Conservation (phyloP, 2,329 filamentous ascomycete species). For the Fusarium tjaetaba region DNA sequence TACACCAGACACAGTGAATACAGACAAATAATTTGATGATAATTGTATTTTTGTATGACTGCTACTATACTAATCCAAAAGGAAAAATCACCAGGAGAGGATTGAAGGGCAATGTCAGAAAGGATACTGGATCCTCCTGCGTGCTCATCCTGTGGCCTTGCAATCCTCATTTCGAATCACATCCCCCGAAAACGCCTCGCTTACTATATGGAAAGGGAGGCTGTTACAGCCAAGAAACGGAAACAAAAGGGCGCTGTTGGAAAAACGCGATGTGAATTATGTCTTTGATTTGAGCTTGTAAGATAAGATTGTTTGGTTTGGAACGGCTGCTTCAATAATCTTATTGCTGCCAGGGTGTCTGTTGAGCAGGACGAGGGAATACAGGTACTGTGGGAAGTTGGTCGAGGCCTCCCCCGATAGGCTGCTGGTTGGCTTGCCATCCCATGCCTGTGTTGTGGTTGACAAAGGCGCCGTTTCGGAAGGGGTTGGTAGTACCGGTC, state of each 20-base stretch:
- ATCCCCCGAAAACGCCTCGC: constrained; percentile 47
- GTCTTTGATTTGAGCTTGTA: constrained; percentile 1
- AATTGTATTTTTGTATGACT: constrained; percentile 38
- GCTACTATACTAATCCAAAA: constrained; percentile 41
- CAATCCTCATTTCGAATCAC: constrained; percentile 39
- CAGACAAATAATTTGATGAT: neutral
- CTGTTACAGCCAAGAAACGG: constrained; percentile 36
- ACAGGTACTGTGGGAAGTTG: constrained; percentile 81
- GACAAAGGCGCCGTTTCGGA: constrained; percentile 89
- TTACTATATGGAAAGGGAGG: constrained; percentile 44
- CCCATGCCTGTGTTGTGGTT: constrained; percentile 88
- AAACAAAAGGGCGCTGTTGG: constrained; percentile 15
- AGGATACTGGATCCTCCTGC: neutral
- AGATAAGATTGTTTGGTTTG: neutral
- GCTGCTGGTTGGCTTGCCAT: constrained; percentile 83
- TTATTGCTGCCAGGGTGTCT: constrained; percentile 69
- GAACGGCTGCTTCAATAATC: neutral
- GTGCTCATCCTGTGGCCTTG: constrained; percentile 17
- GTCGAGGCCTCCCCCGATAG: constrained; percentile 84
- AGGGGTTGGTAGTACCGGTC: constrained; percentile 93
- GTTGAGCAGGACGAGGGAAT: constrained; percentile 81
- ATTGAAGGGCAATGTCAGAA: constrained; percentile 1
- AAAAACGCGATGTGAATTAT: constrained; percentile 15
- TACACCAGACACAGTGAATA: neutral
- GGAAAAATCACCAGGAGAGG: constrained; percentile 22